Percentiles rank a stretch among this genome's conserved stretches.
Conservation (phyloP, 2,329 filamentous ascomycete species). For the Penicillium capsulatum region DNA sequence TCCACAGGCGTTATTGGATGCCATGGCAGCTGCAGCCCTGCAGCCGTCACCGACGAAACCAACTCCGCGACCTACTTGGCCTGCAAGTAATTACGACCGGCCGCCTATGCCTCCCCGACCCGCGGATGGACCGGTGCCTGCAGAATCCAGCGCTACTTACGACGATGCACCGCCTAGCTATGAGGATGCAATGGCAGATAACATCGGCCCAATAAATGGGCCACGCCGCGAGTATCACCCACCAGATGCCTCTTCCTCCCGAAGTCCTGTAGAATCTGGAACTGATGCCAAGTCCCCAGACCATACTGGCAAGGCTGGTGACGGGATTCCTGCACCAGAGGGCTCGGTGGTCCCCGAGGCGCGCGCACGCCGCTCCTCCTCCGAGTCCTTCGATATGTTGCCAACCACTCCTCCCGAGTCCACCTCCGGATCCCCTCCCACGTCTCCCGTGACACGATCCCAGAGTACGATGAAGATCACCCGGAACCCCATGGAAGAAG, state of each 20-base stretch:
- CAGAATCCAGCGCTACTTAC: slow-evolving; percentile 24
- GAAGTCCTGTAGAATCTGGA: slow-evolving; percentile 30
- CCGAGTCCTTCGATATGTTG: slow-evolving; percentile 41
- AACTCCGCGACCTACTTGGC: slow-evolving; percentile 20
- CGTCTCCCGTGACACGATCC: slow-evolving; percentile 29
- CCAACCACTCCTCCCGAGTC: slow-evolving; percentile 36
- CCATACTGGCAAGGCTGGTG: slow-evolving; percentile 26
- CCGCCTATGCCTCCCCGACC: slow-evolving; percentile 44
- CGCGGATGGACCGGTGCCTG: slow-evolving; percentile 21
- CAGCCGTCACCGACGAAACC: slow-evolving; percentile 23
- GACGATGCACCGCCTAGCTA: slow-evolving; percentile 92
- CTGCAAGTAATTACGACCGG: slow-evolving; percentile 18
- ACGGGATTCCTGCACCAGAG: slow-evolving; percentile 22
- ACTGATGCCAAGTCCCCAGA: slow-evolving; percentile 39
- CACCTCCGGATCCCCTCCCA: slow-evolving; percentile 31
- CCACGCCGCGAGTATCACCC: slow-evolving; percentile 54
- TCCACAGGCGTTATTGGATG: slow-evolving; percentile 68
- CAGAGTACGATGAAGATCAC: slow-evolving; percentile 33
- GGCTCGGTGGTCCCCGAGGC: slow-evolving; percentile 20
- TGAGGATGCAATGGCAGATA: slow-evolving; percentile 83
- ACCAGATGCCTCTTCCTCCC: slow-evolving; percentile 34
- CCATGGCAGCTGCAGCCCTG: slow-evolving; percentile 45
- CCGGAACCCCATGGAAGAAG: slow-evolving; percentile 24
- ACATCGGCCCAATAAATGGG: slow-evolving; percentile 68
- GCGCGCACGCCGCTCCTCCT: slow-evolving; percentile 26